These are phyloP conservation scores for Ophiostoma tasmaniense DNA, from an alignment of 2,329 filamentous ascomycete species.

Conservation along the genomic window DNA sequence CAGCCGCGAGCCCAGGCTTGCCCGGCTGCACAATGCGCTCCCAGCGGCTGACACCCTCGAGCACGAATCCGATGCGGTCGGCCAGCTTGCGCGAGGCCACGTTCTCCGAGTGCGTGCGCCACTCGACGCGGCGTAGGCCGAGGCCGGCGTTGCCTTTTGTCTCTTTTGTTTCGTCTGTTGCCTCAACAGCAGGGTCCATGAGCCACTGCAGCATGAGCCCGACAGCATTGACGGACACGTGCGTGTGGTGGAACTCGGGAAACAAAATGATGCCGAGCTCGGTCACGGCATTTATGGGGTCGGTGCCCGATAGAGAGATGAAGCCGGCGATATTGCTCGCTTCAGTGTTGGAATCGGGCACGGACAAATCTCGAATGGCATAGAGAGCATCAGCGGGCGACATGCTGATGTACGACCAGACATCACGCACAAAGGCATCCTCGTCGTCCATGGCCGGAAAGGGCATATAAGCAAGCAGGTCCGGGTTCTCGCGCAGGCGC, in stretches of 20 bases:
- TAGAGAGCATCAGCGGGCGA: constrained; percentile 6
- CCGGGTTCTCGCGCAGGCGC: constrained; percentile 4
- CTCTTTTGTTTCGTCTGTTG: not conserved
- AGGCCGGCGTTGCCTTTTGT: no score
- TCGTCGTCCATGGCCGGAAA: constrained; percentile 10
- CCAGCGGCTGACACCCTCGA: constrained; percentile 12
- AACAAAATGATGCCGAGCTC: constrained; percentile 15
- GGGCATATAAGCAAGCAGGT: constrained; percentile 10
- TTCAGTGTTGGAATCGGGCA: no score
- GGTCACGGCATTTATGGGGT: constrained; percentile 10
- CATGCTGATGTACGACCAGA: constrained; percentile 4
- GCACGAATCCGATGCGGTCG: constrained; percentile 8
- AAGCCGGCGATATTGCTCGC: constrained; percentile 4
- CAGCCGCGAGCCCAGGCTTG: not conserved
- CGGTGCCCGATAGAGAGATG: constrained; percentile 5
- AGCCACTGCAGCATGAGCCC: constrained; percentile 12
- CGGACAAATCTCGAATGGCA: constrained; percentile 7
- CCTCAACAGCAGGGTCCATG: constrained; percentile 1
- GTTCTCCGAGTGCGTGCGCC: constrained; percentile 11
- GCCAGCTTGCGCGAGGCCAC: constrained; percentile 6
- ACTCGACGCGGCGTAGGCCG: constrained; percentile 14
- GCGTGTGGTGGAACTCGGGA: constrained; percentile 14
- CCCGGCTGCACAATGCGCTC: constrained; percentile 10
- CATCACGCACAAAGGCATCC: constrained; percentile 5
- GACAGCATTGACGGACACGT: constrained; percentile 12